Conservation (phyloP, 1,284 basidiomycete genomes). For the Abortiporus biennis region DNA sequence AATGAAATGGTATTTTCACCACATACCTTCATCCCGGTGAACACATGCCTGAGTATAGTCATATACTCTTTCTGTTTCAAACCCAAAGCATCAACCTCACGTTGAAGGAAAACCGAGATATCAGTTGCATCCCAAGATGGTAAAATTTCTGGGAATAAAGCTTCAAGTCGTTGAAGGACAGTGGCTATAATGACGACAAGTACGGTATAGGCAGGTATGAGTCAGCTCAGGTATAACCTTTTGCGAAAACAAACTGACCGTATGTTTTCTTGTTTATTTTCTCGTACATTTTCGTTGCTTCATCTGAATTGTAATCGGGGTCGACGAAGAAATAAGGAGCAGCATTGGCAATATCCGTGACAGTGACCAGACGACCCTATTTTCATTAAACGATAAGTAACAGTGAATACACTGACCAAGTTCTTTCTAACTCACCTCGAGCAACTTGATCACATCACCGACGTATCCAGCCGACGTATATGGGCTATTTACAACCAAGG, state of each 20-base stretch:
- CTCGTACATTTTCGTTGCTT: constrained; percentile 51
- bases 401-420: neutral
- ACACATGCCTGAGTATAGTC: constrained; percentile 66
- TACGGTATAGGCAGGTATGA: too few relatives aligned
- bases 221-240: too few relatives aligned
- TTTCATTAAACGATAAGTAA: neutral
- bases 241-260: constrained; percentile 14
- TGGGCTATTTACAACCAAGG: constrained; percentile 35
- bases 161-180: too few relatives aligned
- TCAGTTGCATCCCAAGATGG: constrained; percentile 19
- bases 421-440: constrained; percentile 38
- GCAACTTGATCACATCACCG: constrained; percentile 44
- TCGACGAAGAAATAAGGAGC: constrained; percentile 75
- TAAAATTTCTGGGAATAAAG: constrained; percentile 6
- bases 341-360: constrained; percentile 61
- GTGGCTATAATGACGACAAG: too few relatives aligned
- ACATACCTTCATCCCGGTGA: constrained; percentile 76
- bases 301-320: constrained; percentile 50
- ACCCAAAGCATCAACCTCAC: constrained; percentile 32
- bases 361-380: constrained; percentile 64
- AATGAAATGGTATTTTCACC: too few relatives aligned
- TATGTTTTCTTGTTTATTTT: constrained; percentile 25
- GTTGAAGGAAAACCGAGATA: constrained; percentile 39
- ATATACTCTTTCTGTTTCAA: constrained; percentile 55
- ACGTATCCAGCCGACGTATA: constrained; percentile 50